phyloP scores from a whole-genome alignment of 768 basidiomycete genomes.

The Kwoniella shandongensis region DNA sequence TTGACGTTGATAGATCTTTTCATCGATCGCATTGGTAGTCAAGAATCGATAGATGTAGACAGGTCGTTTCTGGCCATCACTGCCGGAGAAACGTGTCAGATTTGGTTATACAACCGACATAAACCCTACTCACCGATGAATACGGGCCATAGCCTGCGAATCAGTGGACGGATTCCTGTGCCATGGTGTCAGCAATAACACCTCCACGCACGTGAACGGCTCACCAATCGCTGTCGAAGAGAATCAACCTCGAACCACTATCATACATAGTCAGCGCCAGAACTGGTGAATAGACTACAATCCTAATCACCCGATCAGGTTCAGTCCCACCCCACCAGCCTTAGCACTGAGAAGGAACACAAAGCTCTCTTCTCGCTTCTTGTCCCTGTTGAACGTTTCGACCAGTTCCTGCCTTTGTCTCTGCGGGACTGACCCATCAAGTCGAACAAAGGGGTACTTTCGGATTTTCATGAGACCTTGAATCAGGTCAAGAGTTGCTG shows the following conservation, averaged over 20 bases:
- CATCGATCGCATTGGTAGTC: conserved; percentile 77
- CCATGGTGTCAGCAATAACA: conserved; percentile 4
- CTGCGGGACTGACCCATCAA: conserved; percentile 70
- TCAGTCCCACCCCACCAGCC: conserved; percentile 91
- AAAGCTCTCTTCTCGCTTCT: conserved; percentile 67
- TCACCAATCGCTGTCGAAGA: conserved; percentile 54
- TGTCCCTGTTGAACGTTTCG: conserved; percentile 78
- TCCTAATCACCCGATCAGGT: conserved; percentile 55
- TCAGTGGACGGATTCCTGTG: conserved; percentile 60
- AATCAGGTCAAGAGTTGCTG: conserved; percentile 86
- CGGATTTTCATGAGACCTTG: conserved; percentile 78
- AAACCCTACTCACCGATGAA: conserved; percentile 83
- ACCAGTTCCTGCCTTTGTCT: conserved; percentile 64
- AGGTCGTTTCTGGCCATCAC: conserved; percentile 89
- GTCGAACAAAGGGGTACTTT: conserved; percentile 73
- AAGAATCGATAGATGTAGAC: conserved; percentile 66
- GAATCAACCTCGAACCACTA: conserved; percentile 79
- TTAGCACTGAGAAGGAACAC: conserved; percentile 91
- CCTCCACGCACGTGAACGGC: conserved; percentile 5
- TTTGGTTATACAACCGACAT: background rate
- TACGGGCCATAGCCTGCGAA: conserved; percentile 94
- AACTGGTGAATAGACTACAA: background rate
- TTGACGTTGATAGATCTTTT: conserved; percentile 62
- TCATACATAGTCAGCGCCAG: conserved; percentile 44
- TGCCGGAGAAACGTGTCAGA: conserved; percentile 48